Evolutionary conservation across 148 eudicot species (phyloP).

Genomic region (Fallopia convolvulus): DNA sequence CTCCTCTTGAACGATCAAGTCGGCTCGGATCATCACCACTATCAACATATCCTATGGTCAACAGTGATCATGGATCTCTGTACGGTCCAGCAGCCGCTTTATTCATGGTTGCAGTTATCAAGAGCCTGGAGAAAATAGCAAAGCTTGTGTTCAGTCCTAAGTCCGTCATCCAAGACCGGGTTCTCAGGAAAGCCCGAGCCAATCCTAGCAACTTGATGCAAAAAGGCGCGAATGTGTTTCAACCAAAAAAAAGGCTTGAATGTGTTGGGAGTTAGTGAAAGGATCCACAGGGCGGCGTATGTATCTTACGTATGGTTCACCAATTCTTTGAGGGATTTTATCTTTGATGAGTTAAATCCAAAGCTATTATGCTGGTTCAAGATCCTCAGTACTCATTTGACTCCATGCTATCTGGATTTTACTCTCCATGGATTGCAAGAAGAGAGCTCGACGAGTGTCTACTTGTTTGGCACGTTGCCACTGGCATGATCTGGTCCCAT

Average conservation of each 20-base stretch:
- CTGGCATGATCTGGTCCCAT: background rate
- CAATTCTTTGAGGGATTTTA: background rate
- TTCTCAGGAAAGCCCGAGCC: background rate
- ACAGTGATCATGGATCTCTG: background rate
- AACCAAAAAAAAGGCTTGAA: background rate
- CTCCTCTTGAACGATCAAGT: background rate
- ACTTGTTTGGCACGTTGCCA: background rate
- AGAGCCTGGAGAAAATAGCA: background rate
- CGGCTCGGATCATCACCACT: background rate
- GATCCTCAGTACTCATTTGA: background rate
- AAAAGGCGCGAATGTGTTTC: too few relatives aligned
- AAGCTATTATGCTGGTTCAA: background rate
- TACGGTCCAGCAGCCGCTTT: background rate
- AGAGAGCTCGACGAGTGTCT: background rate
- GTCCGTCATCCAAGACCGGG: background rate
- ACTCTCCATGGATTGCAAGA: background rate
- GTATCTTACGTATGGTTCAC: background rate
- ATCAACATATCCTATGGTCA: background rate
- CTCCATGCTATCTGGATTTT: background rate
- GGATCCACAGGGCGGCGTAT: background rate
- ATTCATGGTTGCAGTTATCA: background rate
- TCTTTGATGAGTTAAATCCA: background rate
- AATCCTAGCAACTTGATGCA: too few relatives aligned
- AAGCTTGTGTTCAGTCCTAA: background rate
- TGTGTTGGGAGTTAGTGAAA: background rate